Evolutionary conservation across 306 rosid species (phyloP).

Genomic region (Cajanus cajan): DNA sequence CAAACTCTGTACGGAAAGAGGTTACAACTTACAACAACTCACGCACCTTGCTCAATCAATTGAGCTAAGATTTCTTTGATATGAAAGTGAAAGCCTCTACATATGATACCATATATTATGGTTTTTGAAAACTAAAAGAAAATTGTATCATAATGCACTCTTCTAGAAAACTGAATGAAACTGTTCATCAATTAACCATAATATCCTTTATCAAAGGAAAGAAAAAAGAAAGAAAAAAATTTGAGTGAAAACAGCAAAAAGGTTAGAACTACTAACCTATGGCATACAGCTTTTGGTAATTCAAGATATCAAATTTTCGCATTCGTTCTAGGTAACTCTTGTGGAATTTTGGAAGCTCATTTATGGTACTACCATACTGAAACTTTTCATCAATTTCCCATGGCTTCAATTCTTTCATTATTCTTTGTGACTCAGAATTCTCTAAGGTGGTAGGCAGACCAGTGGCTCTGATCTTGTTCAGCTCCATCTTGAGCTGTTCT

Average conservation of each 20-base stretch:
- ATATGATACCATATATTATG: not conserved
- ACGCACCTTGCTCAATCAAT: too few relatives aligned
- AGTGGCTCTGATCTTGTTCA: not conserved
- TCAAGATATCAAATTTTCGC: slow-evolving; percentile 76
- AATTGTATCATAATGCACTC: not conserved
- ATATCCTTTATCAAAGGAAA: not conserved
- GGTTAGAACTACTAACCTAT: slow-evolving; percentile 53
- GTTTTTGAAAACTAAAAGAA: not conserved
- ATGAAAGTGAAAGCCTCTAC: not conserved
- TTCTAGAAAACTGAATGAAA: not conserved
- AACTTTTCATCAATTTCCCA: slow-evolving; percentile 76
- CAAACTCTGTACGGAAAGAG: too few relatives aligned
- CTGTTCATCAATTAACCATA: not conserved
- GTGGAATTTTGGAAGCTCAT: slow-evolving; percentile 60
- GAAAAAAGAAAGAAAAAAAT: not conserved
- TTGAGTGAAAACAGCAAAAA: not conserved
- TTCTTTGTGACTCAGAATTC: slow-evolving; percentile 67
- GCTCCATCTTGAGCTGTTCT: slow-evolving; percentile 11
- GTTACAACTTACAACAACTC: too few relatives aligned
- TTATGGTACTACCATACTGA: slow-evolving; percentile 38
- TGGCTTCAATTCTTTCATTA: slow-evolving; percentile 66
- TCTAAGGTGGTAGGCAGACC: slow-evolving; percentile 28
- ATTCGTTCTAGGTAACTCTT: slow-evolving; percentile 66
- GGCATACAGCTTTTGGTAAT: slow-evolving; percentile 79
- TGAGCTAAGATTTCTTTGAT: too few relatives aligned